Evolutionary conservation across 1,284 basidiomycete species (phyloP).

Genomic region (Cutaneotrichosporon mucoides): DNA sequence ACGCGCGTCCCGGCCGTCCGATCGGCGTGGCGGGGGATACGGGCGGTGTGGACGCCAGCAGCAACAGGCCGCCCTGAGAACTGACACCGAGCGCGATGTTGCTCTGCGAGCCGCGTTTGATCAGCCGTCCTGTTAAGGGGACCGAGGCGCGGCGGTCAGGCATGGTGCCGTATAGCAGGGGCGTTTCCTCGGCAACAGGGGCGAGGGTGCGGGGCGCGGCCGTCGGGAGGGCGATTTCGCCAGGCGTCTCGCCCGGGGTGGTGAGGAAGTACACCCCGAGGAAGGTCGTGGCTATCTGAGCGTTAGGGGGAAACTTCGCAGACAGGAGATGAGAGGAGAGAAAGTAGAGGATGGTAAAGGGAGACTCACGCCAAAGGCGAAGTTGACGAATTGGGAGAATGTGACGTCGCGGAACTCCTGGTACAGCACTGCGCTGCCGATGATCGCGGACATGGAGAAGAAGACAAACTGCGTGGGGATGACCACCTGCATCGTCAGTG

Average conservation of each 20-base stretch:
- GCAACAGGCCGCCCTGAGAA: constrained; percentile 37
- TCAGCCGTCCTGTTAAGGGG: neutral
- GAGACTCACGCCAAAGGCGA: constrained; percentile 44
- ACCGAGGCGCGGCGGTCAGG: neutral
- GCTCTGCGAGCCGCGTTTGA: constrained; percentile 16
- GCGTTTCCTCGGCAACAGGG: constrained; percentile 23
- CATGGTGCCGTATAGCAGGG: constrained; percentile 12
- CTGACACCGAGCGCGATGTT: constrained; percentile 30
- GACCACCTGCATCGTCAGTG: constrained; percentile 51
- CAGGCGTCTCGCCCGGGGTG: constrained; percentile 2
- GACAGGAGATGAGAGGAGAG: too few species aligned
- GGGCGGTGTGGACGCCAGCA: constrained; percentile 42
- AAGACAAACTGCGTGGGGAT: constrained; percentile 94
- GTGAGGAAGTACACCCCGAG: constrained; percentile 63
- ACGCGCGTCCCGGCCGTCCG: neutral
- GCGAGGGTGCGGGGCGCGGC: too few species aligned
- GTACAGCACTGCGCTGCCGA: constrained; percentile 89
- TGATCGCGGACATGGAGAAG: constrained; percentile 63
- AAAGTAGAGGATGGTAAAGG: too few species aligned
- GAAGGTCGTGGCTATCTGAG: constrained; percentile 51
- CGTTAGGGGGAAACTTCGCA: too few species aligned
- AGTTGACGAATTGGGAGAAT: constrained; percentile 69
- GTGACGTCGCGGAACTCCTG: constrained; percentile 79
- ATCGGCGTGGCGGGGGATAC: neutral
- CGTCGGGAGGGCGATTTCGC: too few species aligned